Base-by-base conservation (phyloP, 129 eudicot genomes). In the Tanacetum coccineum region DNA sequence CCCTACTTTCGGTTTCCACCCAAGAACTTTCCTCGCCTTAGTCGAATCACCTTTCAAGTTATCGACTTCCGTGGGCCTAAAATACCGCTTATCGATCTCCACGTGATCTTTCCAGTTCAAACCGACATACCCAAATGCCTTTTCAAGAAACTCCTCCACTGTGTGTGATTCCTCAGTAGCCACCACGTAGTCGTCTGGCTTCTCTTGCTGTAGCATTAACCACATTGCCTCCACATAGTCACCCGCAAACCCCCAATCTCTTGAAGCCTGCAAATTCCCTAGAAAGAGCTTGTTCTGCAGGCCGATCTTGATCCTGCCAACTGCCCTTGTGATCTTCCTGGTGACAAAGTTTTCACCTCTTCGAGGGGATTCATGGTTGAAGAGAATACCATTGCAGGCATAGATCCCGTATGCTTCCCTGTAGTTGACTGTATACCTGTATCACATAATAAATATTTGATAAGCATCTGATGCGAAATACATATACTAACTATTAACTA, bases 151-250 rank as follows among this genome's bases (percentile, higher is more conserved):
- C 74, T 94, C 96, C 82, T 94, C 93, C 28, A 94, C 99, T 6
- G 96, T 94, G 80, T 94, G 99, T 1, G 96, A 79, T 4, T 94
- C 99, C 76, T 94, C 99, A 0, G 99, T 94, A 4, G 99, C 99
- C 67, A 94, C 96, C 11, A 94, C 99, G 8, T 94, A 94, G 51
- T 94, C 97, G 39, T 94, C 99, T 15, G 99, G 93, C 68, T 94
- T 86, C 22, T 94, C 99, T 77, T 94, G 99, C 66, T 94, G 99
- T 67, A 94, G 85, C 99, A 94, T 94, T 80, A 94, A 20, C 99
- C 99, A 94, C 99, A 94, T 94, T 71, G 99, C 99, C 78, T 94
- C 99, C 48, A 94, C 99, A 10, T 94, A 94, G 75, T 94, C 99
- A 40, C 99, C 99, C 0, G 99, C 99, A 40, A 94, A 94, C 0